Percentiles rank a stretch among this genome's conserved stretches.
phyloP scores from a whole-genome alignment of 2,329 filamentous ascomycete genomes.

The Ophiostoma piceae region DNA sequence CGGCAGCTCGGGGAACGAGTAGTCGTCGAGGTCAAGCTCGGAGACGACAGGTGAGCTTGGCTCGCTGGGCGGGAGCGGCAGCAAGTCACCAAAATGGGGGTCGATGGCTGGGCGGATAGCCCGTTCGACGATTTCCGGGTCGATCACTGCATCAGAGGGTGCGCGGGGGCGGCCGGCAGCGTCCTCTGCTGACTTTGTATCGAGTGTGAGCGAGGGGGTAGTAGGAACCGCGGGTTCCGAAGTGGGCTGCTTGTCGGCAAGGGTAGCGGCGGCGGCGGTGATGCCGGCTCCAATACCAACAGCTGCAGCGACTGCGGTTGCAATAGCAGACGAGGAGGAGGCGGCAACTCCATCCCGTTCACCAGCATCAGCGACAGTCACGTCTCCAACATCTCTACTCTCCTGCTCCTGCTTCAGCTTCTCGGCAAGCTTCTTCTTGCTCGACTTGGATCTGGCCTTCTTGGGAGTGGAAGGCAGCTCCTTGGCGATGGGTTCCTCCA shows the following conservation, averaged over 20 bases:
- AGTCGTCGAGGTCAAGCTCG: constrained; percentile 30
- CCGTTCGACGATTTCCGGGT: constrained; percentile 55
- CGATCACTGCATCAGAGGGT: constrained; percentile 38
- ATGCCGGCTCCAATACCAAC: constrained; percentile 9
- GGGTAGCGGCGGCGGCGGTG: constrained; percentile 49
- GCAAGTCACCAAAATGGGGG: constrained; percentile 59
- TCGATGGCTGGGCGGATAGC: constrained; percentile 61
- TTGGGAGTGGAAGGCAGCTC: background rate
- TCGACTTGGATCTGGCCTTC: background rate
- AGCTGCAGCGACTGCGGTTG: constrained; percentile 13
- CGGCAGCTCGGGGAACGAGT: constrained; percentile 50
- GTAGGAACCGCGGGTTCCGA: constrained; percentile 39
- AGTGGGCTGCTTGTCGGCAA: constrained; percentile 41
- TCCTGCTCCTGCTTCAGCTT: background rate
- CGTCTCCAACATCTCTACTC: background rate
- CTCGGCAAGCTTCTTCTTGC: background rate
- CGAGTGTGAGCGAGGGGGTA: constrained; percentile 12
- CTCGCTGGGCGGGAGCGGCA: constrained; percentile 58
- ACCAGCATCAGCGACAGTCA: background rate
- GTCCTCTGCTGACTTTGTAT: background rate
- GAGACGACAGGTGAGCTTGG: constrained; percentile 40
- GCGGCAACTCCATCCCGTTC: constrained; percentile 11
- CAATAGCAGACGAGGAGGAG: constrained; percentile 29
- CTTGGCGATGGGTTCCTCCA: background rate
- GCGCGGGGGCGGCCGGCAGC: constrained; percentile 17